Percentiles rank a stretch among this genome's conserved stretches.
Evolutionary conservation across 139 green algal species (phyloP).

Genomic region (Desmodesmus armatus): DNA sequence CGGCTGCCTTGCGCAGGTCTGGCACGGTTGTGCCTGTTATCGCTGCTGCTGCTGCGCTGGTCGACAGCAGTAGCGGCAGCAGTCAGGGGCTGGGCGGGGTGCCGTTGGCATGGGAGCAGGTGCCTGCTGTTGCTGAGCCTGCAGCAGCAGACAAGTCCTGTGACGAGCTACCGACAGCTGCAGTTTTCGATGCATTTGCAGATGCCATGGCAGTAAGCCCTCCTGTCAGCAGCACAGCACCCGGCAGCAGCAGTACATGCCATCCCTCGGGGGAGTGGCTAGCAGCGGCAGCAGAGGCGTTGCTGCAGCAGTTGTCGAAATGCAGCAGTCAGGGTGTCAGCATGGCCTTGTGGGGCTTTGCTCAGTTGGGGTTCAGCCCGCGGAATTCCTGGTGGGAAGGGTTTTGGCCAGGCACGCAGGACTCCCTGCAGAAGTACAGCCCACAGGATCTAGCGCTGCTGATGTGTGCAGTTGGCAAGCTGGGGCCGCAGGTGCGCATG

Average conservation of each 20-base stretch:
- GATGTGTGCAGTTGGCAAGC: background rate
- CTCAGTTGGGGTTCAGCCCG: background rate
- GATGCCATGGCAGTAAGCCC: too few relatives aligned
- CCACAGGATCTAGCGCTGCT: slow-evolving; percentile 1
- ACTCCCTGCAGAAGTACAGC: background rate
- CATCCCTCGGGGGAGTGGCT: background rate
- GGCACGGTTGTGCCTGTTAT: too few relatives aligned
- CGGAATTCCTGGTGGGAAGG: background rate
- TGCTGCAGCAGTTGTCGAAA: background rate
- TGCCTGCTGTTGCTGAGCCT: too few relatives aligned
- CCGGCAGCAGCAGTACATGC: background rate
- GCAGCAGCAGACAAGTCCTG: slow-evolving; percentile 11
- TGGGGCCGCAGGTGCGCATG: slow-evolving; percentile 26
- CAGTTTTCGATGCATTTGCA: too few relatives aligned
- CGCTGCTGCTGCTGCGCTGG: background rate
- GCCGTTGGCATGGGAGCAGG: too few relatives aligned
- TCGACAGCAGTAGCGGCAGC: slow-evolving; percentile 3
- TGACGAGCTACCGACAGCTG: too few relatives aligned
- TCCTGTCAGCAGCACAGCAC: too few relatives aligned
- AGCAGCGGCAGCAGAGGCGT: background rate
- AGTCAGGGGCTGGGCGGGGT: too few relatives aligned
- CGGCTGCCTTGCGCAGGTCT: too few relatives aligned
- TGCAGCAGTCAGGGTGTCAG: background rate
- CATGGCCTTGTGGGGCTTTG: slow-evolving; percentile 26
- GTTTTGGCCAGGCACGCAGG: background rate